phyloP scores from a whole-genome alignment of 805 yeast species.

The Ascoidea rubescens region DNA sequence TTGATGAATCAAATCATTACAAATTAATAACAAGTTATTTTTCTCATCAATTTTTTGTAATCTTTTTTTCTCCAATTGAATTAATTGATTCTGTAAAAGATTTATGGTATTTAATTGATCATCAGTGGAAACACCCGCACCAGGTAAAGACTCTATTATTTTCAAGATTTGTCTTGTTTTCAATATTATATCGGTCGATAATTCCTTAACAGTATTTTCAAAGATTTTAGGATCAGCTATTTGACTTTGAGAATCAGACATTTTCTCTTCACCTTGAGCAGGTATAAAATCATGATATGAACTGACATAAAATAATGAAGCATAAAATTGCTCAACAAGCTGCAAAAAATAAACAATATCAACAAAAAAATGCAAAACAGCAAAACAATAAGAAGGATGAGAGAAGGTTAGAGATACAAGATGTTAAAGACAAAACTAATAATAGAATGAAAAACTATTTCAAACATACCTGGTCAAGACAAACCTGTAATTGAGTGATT shows the following conservation, averaged over 20 bases:
- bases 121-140: slow-evolving; percentile 72
- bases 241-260: slow-evolving; percentile 47
- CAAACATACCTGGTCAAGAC: slow-evolving; percentile 53
- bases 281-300: slow-evolving; percentile 54
- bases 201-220: slow-evolving; percentile 48
- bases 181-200: slow-evolving; percentile 71
- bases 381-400: background rate
- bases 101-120: slow-evolving; percentile 57
- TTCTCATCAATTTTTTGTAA: slow-evolving; percentile 45
- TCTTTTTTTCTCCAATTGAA: slow-evolving; percentile 44
- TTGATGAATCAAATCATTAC: slow-evolving; percentile 50
- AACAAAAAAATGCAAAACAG: background rate
- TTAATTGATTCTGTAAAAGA: slow-evolving; percentile 46
- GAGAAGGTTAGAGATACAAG: background rate
- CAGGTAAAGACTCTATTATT: slow-evolving; percentile 82
- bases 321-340: slow-evolving; percentile 65
- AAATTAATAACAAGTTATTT: slow-evolving; percentile 43
- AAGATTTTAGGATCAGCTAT: slow-evolving; percentile 36
- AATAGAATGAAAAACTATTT: slow-evolving; percentile 14
- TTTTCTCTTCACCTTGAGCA: slow-evolving; percentile 35
- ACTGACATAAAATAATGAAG: slow-evolving; percentile 68
- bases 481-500: slow-evolving; percentile 77
- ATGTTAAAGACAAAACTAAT: slow-evolving; percentile 3
- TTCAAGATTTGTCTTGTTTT: slow-evolving; percentile 79
- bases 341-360: slow-evolving; percentile 13